phyloP scores from a whole-genome alignment of 768 basidiomycete genomes.

The Russula compacta region DNA sequence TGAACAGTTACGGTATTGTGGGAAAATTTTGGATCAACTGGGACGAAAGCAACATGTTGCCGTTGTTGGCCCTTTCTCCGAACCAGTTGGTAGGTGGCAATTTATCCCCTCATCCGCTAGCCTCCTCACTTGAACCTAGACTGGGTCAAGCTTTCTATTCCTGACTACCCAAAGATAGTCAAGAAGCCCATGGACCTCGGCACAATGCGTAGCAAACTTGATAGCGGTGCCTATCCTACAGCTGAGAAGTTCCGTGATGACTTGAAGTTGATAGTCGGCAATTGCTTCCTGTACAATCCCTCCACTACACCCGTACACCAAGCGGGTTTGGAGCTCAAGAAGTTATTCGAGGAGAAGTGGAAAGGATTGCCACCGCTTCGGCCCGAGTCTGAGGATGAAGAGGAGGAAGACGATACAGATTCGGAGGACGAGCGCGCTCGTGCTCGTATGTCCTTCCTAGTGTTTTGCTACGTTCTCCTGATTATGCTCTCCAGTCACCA shows the following conservation, averaged over 20 bases:
- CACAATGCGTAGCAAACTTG: conserved; percentile 82
- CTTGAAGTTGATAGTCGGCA: conserved; percentile 90
- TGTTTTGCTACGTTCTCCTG: conserved; percentile 13
- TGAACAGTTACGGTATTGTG: conserved; percentile 81
- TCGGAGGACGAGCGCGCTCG: conserved; percentile 53
- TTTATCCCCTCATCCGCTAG: not conserved
- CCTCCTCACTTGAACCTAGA: conserved; percentile 37
- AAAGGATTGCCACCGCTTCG: conserved; percentile 57
- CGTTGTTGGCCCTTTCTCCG: conserved; percentile 78
- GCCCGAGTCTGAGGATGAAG: conserved; percentile 45
- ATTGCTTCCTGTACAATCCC: conserved; percentile 91
- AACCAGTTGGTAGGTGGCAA: conserved; percentile 74
- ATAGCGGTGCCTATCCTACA: conserved; percentile 63
- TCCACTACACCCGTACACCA: conserved; percentile 78
- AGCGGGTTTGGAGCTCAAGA: conserved; percentile 78
- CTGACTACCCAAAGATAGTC: conserved; percentile 77
- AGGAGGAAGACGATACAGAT: conserved; percentile 55
- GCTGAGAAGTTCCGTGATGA: conserved; percentile 80
- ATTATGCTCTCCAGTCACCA: conserved; percentile 42
- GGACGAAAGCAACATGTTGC: conserved; percentile 68
- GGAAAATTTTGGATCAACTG: conserved; percentile 64
- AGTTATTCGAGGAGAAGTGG: conserved; percentile 91
- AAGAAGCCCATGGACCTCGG: conserved; percentile 94
- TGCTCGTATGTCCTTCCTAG: conserved; percentile 38
- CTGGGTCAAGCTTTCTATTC: conserved; percentile 67